Conservation (phyloP, 2,329 filamentous ascomycete species). For the Zopfia rhizophila region DNA sequence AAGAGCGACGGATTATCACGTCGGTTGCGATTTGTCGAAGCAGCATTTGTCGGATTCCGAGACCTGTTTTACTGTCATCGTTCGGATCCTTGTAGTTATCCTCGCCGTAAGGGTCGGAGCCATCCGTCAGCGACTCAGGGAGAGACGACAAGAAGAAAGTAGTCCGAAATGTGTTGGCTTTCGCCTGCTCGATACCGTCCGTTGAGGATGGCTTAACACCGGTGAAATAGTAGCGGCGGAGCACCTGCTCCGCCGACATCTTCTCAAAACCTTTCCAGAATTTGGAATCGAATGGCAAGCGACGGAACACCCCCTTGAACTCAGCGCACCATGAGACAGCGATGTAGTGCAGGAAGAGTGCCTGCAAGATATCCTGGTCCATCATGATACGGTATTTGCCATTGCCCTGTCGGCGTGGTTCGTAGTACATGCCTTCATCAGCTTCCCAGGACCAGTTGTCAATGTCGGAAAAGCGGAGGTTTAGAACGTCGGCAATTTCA, state of each 20-base stretch:
- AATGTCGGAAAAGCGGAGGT: conserved; percentile 55
- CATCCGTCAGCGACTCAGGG: conserved; percentile 34
- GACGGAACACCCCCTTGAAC: conserved; percentile 36
- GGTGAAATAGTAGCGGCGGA: conserved; percentile 16
- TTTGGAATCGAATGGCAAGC: conserved; percentile 4
- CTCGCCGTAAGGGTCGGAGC: conserved; percentile 19
- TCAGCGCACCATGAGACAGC: conserved; percentile 49
- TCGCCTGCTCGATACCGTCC: conserved; percentile 26
- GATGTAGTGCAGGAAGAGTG: conserved; percentile 59
- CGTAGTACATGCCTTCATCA: conserved; percentile 53
- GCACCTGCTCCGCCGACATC: conserved; percentile 3
- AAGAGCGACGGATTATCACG: conserved; percentile 45
- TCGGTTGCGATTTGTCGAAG: conserved; percentile 55
- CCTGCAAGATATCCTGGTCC: conserved; percentile 59
- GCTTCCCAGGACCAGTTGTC: conserved; percentile 57
- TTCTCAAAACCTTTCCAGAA: conserved; percentile 17
- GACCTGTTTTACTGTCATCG: conserved; percentile 18
- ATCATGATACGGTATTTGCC: conserved; percentile 60
- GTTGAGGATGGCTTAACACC: background rate
- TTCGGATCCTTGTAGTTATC: conserved; percentile 28
- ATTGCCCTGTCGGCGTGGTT: conserved; percentile 56
- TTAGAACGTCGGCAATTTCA: conserved; percentile 58
- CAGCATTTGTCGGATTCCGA: conserved; percentile 52
- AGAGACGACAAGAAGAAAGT: conserved; percentile 20
- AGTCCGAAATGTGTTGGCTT: conserved; percentile 12